A percentile compares a stretch with the other conserved stretches of the same genome.
These are phyloP conservation scores for Plasmodium sp. DNA, from an alignment of 169 alveolate species.

Conservation along the genomic window DNA sequence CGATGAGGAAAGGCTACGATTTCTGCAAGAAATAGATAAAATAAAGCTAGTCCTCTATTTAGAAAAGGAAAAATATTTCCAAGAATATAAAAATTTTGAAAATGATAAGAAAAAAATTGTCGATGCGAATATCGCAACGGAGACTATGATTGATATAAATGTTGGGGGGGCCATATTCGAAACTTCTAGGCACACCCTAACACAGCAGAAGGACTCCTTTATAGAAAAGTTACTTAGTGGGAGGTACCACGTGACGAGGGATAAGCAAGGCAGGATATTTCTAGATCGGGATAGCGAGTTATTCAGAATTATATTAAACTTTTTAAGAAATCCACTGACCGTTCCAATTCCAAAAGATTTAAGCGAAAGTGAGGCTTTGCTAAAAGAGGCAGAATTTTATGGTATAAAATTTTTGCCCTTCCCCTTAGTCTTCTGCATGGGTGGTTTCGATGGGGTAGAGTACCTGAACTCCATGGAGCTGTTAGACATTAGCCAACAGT, in stretches of 20 bases:
- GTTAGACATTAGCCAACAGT: slow-evolving; percentile 87
- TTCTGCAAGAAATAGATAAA: slow-evolving; percentile 87
- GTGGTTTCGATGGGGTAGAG: slow-evolving; percentile 90
- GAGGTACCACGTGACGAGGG: slow-evolving; percentile 86
- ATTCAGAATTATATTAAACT: slow-evolving; percentile 87
- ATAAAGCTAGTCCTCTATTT: slow-evolving; percentile 81
- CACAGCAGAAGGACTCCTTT: slow-evolving; percentile 86
- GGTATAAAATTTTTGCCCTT: slow-evolving; percentile 89
- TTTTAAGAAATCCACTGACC: slow-evolving; percentile 86
- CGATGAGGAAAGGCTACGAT: slow-evolving; percentile 84
- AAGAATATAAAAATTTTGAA: slow-evolving; percentile 83
- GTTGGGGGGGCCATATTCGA: slow-evolving; percentile 92
- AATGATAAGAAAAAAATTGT: slow-evolving; percentile 84
- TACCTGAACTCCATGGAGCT: slow-evolving; percentile 86
- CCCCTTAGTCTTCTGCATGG: slow-evolving; percentile 86
- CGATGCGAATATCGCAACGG: slow-evolving; percentile 88
- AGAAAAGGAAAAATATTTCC: slow-evolving; percentile 81
- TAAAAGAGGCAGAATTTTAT: slow-evolving; percentile 88
- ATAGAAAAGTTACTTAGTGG: slow-evolving; percentile 87
- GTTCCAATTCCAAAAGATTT: slow-evolving; percentile 87
- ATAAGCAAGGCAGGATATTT: slow-evolving; percentile 89
- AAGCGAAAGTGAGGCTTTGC: slow-evolving; percentile 85
- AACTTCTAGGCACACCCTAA: slow-evolving; percentile 88
- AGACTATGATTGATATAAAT: slow-evolving; percentile 89
- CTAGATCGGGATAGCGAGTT: slow-evolving; percentile 90